Conservation (phyloP, 2,329 filamentous ascomycete species). For the Xylaria hypoxylon region DNA sequence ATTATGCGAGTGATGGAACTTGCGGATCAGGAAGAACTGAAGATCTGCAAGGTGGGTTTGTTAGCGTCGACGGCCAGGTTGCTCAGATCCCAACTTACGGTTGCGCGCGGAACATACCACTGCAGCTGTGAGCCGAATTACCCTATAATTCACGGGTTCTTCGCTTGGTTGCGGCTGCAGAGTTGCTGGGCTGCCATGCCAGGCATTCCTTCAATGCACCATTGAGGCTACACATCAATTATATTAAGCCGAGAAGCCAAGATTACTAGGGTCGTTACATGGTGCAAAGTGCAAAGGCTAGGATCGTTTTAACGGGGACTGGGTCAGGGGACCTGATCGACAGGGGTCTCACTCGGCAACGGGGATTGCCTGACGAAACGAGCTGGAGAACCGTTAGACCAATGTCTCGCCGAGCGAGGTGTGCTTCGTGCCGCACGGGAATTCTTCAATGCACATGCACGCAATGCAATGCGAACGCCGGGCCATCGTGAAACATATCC, state of each 20-base stretch:
- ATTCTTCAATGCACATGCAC: slow-evolving; percentile 31
- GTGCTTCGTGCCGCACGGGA: slow-evolving; percentile 28
- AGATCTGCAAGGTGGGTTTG: slow-evolving; percentile 10
- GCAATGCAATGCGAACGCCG: slow-evolving; percentile 31
- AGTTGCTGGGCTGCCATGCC: neutral
- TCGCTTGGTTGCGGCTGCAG: neutral
- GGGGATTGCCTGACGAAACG: slow-evolving; percentile 27
- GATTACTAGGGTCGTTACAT: slow-evolving; percentile 6
- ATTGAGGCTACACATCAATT: slow-evolving; percentile 16
- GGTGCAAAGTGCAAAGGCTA: neutral
- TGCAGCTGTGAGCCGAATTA: slow-evolving; percentile 4
- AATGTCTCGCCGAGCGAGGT: slow-evolving; percentile 33
- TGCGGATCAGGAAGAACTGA: slow-evolving; percentile 17
- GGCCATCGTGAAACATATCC: slow-evolving; percentile 30
- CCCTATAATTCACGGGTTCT: neutral
- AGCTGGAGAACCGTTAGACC: slow-evolving; percentile 30
- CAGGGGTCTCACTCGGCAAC: slow-evolving; percentile 35
- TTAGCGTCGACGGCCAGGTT: neutral
- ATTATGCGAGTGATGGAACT: neutral
- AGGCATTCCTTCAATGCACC: slow-evolving; percentile 10
- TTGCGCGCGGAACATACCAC: neutral
- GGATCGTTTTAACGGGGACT: slow-evolving; percentile 19
- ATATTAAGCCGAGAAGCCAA: slow-evolving; percentile 35
- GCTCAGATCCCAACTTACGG: neutral
- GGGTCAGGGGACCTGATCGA: slow-evolving; percentile 37